Base-by-base conservation (phyloP, 352 stramenopile species). In the Globisporangium cylindrosporum region DNA sequence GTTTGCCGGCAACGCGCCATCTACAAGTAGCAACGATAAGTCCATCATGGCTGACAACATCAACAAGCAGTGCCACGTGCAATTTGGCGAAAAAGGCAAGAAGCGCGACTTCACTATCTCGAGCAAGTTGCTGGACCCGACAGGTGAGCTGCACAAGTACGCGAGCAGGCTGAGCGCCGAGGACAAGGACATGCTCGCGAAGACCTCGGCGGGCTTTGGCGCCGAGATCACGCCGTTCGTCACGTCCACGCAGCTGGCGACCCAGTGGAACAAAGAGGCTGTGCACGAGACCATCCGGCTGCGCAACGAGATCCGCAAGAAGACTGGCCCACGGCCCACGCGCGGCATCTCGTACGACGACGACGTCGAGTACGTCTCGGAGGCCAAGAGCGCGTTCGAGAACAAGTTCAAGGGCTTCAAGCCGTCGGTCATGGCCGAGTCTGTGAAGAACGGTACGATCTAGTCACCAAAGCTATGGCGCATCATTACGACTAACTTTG, bases 391-490 rank as follows among this genome's bases (percentile, higher is more conserved):
- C 51, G 74, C 79, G 58, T 93, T 81, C 66, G 77, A 82, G 62
- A 89, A 92, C 73, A 92, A 92, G 64, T 79, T 76, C 49, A 90
- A 86, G 61, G 76, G 75, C 18, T 78, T 87, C 72, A 93, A 92
- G 66, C 77, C 83, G 53, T 90, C 82, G 22, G 72, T 90, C 62
- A 92, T 93, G 80, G 80, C 85, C 46, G 86, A 75, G 27, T 85
- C 82, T 8, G 80, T 93, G 59, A 92, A 92, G 67, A 92, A 93
- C 65, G 84, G 83, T 92, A 63, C 14, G 12, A 41, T 9, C 34
- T 12, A 41, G 27, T 0, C 27, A 32, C 27, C 27, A 32, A 32
- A 12, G 7, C 34, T 41, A 14, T 3, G 7, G 34, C 7, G 7
- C 34, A 48, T 15, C 55, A 48, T 46, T n/a, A 41, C 73, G 18